Evolutionary conservation across 768 basidiomycete genomes (phyloP), one percentile per base, ranked within the genome.

Genomic region (Tylopilus rubrobrunneus): DNA sequence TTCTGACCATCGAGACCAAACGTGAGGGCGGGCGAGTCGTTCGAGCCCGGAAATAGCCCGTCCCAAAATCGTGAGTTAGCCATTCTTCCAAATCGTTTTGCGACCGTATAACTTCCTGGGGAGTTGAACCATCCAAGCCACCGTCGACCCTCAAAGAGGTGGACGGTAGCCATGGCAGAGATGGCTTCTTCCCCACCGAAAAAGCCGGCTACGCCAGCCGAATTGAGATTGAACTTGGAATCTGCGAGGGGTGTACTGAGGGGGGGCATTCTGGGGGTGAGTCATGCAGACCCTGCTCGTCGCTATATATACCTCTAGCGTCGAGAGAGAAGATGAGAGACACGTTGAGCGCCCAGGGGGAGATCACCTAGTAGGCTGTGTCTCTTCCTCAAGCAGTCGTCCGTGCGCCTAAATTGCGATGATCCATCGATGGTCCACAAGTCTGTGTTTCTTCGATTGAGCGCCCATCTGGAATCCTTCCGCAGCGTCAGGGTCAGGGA

Each of bases 61-160:
- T 65, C 61, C 72, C 72, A 73, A 37, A 72, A 56, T 7, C 61
- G 61, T 4, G 63, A 61, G n/a, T 62, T 56, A 0, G 71, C 72
- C 47, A 73, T 57, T 27, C 60, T 48, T 2, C 69, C 69, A 29
- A 71, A 74, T 19, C 53, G 60, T 51, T 64, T 73, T 5, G 71
- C 72, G 40, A 73, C 46, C 0, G 52, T 56, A 40, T 68, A 67
- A 48, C 71, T 68, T 7, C 72, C 72, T 1, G 73, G 73, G 10
- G 72, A 67, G n/a, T 73, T 73, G 45, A 57, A 74, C 67, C 66
- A 74, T 1, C 72, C 71, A 6, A 73, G 56, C 67, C 64, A 74
- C 19, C 58, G 63, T 51, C 67, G 58, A 1, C 71, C 69, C 31
- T 49, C 14, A 50, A 60, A 69, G 5, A 73, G 44, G 43, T 71